These are phyloP conservation scores for Diaporthe australafricana DNA, from an alignment of 2,329 filamentous ascomycete species.

Conservation along the genomic window DNA sequence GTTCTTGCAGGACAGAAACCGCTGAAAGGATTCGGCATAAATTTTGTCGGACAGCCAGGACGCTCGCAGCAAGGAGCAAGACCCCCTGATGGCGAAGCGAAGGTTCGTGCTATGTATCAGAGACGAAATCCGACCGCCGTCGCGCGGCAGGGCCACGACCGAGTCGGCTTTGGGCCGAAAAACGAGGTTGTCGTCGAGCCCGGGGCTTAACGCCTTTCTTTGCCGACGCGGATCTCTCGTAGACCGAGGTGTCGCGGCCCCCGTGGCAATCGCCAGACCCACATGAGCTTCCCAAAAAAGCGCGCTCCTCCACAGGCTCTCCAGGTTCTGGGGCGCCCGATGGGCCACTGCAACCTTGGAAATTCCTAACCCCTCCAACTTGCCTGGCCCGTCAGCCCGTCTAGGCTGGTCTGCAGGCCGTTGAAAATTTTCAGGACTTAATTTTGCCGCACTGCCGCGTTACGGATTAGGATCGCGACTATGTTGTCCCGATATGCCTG, in stretches of 20 bases:
- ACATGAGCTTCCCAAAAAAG: conserved; percentile 37
- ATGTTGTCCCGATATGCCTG: conserved; percentile 1
- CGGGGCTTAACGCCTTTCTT: conserved; percentile 38
- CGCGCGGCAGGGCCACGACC: conserved; percentile 26
- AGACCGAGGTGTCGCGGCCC: conserved; percentile 32
- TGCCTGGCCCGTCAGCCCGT: background rate
- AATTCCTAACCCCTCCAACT: background rate
- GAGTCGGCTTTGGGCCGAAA: conserved; percentile 34
- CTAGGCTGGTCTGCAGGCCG: conserved; percentile 35
- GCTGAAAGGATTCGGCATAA: conserved; percentile 2
- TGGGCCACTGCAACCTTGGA: conserved; percentile 16
- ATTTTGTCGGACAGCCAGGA: background rate
- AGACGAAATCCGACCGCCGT: conserved; percentile 20
- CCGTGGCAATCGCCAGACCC: conserved; percentile 27
- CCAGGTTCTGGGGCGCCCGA: conserved; percentile 30
- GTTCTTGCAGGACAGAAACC: background rate
- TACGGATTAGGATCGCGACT: conserved; percentile 13
- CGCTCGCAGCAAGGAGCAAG: background rate
- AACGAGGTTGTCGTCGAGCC: conserved; percentile 30
- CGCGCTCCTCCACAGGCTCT: conserved; percentile 29
- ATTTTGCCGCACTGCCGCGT: conserved; percentile 33
- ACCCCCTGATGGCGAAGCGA: conserved; percentile 9
- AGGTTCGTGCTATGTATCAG: conserved; percentile 20
- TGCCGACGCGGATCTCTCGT: conserved; percentile 38
- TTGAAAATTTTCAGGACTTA: conserved; percentile 31